Percentiles rank a stretch among this genome's conserved stretches.
Conservation (phyloP, 306 rosid species). For the Nissolia schottii region DNA sequence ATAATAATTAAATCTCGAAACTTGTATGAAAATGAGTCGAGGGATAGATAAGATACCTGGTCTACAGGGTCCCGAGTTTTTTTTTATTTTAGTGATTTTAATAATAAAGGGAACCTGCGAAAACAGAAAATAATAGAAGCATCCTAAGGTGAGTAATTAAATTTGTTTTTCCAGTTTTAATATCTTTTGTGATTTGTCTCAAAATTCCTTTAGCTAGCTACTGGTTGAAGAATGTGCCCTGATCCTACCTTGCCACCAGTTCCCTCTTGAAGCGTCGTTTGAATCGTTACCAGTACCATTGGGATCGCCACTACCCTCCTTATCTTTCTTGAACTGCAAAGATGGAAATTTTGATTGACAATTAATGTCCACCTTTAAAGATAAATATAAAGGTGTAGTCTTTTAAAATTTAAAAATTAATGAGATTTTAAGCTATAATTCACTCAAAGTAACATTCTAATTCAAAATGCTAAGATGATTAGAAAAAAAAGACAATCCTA, state of each 20-base stretch:
- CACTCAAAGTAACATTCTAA: too few species aligned
- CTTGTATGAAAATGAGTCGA: too few species aligned
- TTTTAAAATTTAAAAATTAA: too few species aligned
- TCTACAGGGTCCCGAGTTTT: conserved; percentile 8
- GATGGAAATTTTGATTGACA: background rate
- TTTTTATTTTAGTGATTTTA: conserved; percentile 10
- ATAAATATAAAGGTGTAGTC: too few species aligned
- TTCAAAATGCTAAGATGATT: too few species aligned
- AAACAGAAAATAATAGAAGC: conserved; percentile 2
- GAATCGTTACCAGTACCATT: conserved; percentile 51
- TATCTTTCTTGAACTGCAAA: conserved; percentile 59
- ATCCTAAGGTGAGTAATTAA: conserved; percentile 9
- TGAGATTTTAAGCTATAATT: too few species aligned
- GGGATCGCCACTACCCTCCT: conserved; percentile 43
- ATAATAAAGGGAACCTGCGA: conserved; percentile 78
- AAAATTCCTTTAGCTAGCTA: background rate
- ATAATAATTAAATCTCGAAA: background rate
- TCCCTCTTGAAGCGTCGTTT: conserved; percentile 66
- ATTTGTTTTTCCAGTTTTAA: background rate
- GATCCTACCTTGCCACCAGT: conserved; percentile 94
- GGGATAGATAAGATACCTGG: conserved; percentile 31
- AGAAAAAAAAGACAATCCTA: too few species aligned
- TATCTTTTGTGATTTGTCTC: background rate
- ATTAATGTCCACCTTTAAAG: too few species aligned
- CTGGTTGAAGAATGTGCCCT: conserved; percentile 12